A percentile compares a stretch with the other conserved stretches of the same genome.
phyloP scores from a whole-genome alignment of 2,329 filamentous ascomycete species.

The Hirsutella thompsonii region DNA sequence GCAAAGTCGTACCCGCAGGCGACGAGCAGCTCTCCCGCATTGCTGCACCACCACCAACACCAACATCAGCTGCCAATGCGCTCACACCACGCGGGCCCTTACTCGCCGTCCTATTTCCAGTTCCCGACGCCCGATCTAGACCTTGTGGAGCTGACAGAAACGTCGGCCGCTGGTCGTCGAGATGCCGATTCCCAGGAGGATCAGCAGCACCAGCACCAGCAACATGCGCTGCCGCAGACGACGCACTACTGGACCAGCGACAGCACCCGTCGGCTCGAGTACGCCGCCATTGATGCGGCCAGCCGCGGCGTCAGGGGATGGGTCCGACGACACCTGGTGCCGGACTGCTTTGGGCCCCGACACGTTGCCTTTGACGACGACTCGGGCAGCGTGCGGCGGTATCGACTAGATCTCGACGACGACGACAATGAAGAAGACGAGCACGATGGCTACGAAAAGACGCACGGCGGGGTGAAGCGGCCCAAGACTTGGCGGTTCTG shows the following conservation, averaged over 20 bases:
- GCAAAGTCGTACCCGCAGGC: constrained; percentile 20
- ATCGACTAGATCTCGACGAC: constrained; percentile 44
- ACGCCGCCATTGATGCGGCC: constrained; percentile 53
- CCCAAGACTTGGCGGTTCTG: constrained; percentile 17
- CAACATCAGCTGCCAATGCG: too few relatives aligned
- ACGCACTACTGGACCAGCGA: constrained; percentile 58
- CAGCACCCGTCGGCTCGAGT: constrained; percentile 47
- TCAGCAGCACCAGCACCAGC: not conserved
- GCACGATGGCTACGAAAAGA: constrained; percentile 10
- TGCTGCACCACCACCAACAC: constrained; percentile 5
- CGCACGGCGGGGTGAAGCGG: constrained; percentile 3
- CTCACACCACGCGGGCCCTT: not conserved
- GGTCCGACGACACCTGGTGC: constrained; percentile 42
- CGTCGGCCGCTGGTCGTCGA: too few relatives aligned
- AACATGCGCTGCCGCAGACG: constrained; percentile 36
- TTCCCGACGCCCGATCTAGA: constrained; percentile 35
- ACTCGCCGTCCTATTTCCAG: constrained; percentile 30
- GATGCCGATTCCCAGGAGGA: too few relatives aligned
- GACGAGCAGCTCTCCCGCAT: constrained; percentile 19
- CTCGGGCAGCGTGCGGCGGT: constrained; percentile 48
- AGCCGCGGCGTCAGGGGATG: constrained; percentile 47
- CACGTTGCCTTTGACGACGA: constrained; percentile 48
- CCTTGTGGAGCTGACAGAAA: constrained; percentile 15
- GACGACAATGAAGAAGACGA: constrained; percentile 24
- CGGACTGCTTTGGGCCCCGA: constrained; percentile 46